Base-by-base conservation (phyloP, 208 protist genomes). In the Trypanosoma cruzi region DNA sequence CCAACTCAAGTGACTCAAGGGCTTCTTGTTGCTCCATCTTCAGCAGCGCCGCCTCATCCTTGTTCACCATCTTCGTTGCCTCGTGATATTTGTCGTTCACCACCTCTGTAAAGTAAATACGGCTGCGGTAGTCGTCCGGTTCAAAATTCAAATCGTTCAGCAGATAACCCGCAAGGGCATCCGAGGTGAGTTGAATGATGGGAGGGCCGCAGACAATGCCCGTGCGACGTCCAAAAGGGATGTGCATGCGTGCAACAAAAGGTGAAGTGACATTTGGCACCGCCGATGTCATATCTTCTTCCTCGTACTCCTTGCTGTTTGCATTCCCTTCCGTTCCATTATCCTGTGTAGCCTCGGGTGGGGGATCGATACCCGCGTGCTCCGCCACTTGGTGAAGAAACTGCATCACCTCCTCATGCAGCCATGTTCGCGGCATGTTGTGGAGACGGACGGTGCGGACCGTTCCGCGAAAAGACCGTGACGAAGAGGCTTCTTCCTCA, bases 211-310 rank as follows among this genome's bases (percentile, higher is more conserved):
- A 96, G 4, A 93, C 68, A 24, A 96, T 74, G n/a, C 90, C 90
- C 6, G 86, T 96, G 5, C 86, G 85, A n/a, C 88, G 85, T 31
- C 90, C 90, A 72, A 93, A 96, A 14, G 84, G 84, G 40, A 96
- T 80, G 58, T 78, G 75, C 50, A 96, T 55, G 31, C 75, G 77
- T 32, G 77, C 68, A 4, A 96, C 69, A 71, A 88, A 92, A 16
- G 88, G 84, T 10, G 90, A 96, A 0, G 68, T 67, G 1, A 81
- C 62, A 31, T 69, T 62, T 0, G 71, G 77, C 31, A 89, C 70
- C 31, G 77, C 82, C 18, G 67, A 80, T 42, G 36, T 62, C 20
- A 32, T 59, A 6, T 74, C 66, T n/a, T 62, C 68, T 4, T 64
- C 57, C 1, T 62, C 37, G 5, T 31, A 65, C 14, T 66, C 65